A percentile compares a stretch with the other conserved stretches of the same genome.
phyloP scores from a whole-genome alignment of 345 rosid species.

The Arabidopsis arenosa region DNA sequence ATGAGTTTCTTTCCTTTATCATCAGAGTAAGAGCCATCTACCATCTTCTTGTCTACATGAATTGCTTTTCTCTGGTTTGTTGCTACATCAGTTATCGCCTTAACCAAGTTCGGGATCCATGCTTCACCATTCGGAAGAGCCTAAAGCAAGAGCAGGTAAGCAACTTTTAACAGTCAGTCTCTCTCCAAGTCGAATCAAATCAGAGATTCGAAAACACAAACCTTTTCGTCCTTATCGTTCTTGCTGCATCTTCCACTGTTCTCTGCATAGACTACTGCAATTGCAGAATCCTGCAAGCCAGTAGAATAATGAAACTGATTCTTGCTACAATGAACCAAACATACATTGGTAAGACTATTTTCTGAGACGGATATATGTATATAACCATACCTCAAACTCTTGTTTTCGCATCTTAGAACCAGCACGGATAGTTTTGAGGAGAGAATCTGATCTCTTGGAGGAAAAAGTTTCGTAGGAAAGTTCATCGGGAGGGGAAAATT shows the following conservation, averaged over 20 bases:
- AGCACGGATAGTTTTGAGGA: constrained; percentile 57
- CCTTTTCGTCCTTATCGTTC: constrained; percentile 81
- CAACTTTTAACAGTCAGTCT: background rate
- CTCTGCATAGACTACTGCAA: constrained; percentile 72
- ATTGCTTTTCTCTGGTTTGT: constrained; percentile 63
- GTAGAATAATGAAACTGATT: constrained; percentile 18
- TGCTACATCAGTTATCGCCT: constrained; percentile 64
- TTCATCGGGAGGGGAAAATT: constrained; percentile 81
- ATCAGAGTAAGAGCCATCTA: constrained; percentile 71
- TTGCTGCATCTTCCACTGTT: constrained; percentile 89
- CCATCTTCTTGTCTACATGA: constrained; percentile 68
- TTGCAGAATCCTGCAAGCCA: constrained; percentile 54
- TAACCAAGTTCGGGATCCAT: constrained; percentile 72
- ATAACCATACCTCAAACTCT: constrained; percentile 57
- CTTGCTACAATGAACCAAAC: background rate
- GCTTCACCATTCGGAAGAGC: constrained; percentile 71
- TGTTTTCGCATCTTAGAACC: constrained; percentile 66
- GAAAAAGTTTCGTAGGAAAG: constrained; percentile 65
- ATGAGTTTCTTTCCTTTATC: constrained; percentile 69
- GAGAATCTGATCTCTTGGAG: constrained; percentile 74
- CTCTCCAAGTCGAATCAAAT: constrained; percentile 4
- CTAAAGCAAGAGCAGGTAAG: constrained; percentile 42
- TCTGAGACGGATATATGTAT: background rate
- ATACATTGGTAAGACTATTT: background rate
- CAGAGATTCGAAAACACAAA: constrained; percentile 28